Base-by-base conservation (phyloP, 2,329 filamentous ascomycete species). In the Trichothecium sympodiale region DNA sequence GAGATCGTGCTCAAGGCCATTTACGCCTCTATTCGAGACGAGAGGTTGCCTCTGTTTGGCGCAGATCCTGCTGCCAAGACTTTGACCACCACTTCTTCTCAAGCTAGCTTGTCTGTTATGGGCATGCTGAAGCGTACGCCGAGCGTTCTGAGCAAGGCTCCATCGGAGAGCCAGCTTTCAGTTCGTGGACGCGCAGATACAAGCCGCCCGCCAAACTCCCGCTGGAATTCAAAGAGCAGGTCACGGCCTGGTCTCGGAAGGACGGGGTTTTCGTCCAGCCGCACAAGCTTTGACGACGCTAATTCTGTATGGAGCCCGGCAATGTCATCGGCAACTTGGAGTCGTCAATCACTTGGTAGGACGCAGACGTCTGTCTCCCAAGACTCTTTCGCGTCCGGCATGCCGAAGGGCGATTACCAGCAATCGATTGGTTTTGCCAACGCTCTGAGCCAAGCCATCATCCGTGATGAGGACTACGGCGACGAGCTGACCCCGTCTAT, bases 371-470 rank as follows among this genome's bases (percentile, higher is more conserved):
- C 87, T 3, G 83, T 91, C 67, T 95, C 88, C 4, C 83, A 95
- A 49, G 86, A 94, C 53, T 94, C 88, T 1, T 79, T 96, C 47
- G 81, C 79, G 15, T 87, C 84, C 2, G 73, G 77, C 25, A 80
- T 80, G 55, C 78, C 77, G 5, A 74, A 79, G 32, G 78, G 77
- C 29, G 87, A 94, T 49, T 95, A 89, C 56, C 87, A 95, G 58
- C 88, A 94, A 59, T 93, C 87, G 1, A 94, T 98, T 52, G 91
- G 91, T 1, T 98, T 98, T 52, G 91, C 91, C 37, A 96, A 94
- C 55, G 91, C 91, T 4, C 69, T 98, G 9, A 94, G 87, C 48
- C 89, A 96, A 55, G 89, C 89, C 26, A 98, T 96, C 44, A 94
- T 94, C 45, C 83, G 91, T 4, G 89, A 95, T 49, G 86, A 93